Evolutionary conservation across 495 filamentous ascomycete genomes (phyloP), one percentile per base, ranked within the genome.

Genomic region (Tetracladium setigerum): DNA sequence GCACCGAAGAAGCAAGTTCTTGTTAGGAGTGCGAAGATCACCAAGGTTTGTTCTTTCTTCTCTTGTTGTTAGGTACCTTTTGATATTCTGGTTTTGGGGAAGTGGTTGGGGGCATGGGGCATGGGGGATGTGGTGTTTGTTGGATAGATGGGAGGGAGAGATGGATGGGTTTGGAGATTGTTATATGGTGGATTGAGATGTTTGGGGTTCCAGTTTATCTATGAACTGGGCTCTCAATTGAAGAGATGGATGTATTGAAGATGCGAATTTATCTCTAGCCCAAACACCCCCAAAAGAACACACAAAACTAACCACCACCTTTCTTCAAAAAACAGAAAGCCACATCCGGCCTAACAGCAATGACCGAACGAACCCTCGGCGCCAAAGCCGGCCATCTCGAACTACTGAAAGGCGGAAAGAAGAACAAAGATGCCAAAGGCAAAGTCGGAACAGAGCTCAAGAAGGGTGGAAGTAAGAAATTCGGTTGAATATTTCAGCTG

Each of bases 381-480:
- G 66, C 76, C 38, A 81, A 78, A 59, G 84, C 83, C 34, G 85
- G 85, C 5, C 84, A 89, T 74, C 55, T 87, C 52, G 84, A 89
- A 62, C 33, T 88, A 62, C 58, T 88, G 49, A 67, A 70, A 49
- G 81, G 78, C 4, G 81, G 77, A 10, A 84, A 83, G 73, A 82
- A 78, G 67, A 71, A 77, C 45, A 66, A 64, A 31, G 58, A 67
- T 43, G 47, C 46, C 42, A 54, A 61, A 62, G 50, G 47, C 43
- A 41, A 41, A 34, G 38, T 50, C 51, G 44, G 51, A 24, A 50
- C 18, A 4, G 51, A 54, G 48, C 47, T 48, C 31, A 47, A 49
- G 49, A 58, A 58, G 41, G 55, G 58, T 7, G 58, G 58, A 37
- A 55, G 41, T 43, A 61, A 57, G 49, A 61, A 61, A 35, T 61